These are phyloP conservation scores for Blastobotrys chiropterorum DNA, from an alignment of 805 yeast species.

Conservation along the genomic window DNA sequence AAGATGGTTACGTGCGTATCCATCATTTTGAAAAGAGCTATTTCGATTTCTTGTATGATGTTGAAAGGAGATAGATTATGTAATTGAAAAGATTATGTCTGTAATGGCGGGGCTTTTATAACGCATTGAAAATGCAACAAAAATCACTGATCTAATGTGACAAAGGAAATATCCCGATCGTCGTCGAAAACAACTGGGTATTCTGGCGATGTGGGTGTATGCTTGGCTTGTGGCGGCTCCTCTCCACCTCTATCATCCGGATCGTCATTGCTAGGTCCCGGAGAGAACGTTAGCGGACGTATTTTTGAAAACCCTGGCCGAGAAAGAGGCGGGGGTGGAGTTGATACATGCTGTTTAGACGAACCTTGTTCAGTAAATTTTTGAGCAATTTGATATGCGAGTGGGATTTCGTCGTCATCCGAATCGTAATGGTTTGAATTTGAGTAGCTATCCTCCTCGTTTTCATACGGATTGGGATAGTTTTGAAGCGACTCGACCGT, in stretches of 20 bases:
- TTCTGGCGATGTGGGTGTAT: constrained; percentile 1
- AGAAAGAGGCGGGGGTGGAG: constrained; percentile 1
- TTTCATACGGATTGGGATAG: not conserved
- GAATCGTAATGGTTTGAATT: not conserved
- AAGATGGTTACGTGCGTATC: constrained; percentile 94
- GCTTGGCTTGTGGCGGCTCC: not conserved
- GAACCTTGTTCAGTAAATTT: not conserved
- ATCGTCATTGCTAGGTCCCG: not conserved
- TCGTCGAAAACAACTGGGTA: constrained; percentile 9
- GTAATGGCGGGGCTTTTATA: not conserved
- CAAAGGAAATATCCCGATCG: constrained; percentile 8
- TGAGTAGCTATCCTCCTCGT: not conserved
- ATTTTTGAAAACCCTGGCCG: constrained; percentile 7
- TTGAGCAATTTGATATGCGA: constrained; percentile 2
- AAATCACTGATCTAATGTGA: not conserved
- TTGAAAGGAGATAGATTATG: constrained; percentile 38
- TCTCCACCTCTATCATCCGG: not conserved
- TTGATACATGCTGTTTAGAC: not conserved
- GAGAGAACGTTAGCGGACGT: constrained; percentile 1
- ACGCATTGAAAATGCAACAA: not conserved
- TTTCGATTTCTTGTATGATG: constrained; percentile 89
- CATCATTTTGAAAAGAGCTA: constrained; percentile 90
- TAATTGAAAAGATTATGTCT: not conserved
- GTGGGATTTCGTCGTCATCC: constrained; percentile 1
- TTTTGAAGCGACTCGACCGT: not conserved